Percentiles rank a stretch among this genome's conserved stretches.
Conservation (phyloP, 257 asterid species). For the Solanum chiquidenum region DNA sequence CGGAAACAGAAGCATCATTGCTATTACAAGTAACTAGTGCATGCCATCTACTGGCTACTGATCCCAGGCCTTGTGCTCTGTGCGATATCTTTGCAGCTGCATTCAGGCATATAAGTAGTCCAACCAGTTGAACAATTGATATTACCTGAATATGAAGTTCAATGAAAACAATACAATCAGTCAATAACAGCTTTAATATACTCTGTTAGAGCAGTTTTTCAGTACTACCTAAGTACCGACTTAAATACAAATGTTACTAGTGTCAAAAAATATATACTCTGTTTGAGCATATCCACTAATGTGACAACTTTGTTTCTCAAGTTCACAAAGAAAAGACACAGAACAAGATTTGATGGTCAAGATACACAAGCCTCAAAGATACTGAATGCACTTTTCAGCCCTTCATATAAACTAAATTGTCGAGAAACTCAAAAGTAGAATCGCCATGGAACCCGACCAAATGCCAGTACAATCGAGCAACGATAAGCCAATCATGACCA, state of each 20-base stretch:
- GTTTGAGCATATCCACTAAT: neutral
- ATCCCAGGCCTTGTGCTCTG: conserved; percentile 77
- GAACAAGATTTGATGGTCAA: neutral
- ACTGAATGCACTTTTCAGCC: neutral
- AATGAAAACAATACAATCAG: neutral
- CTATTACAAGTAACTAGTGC: conserved; percentile 57
- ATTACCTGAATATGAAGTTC: conserved; percentile 35
- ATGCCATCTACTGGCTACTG: conserved; percentile 89
- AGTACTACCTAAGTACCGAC: neutral
- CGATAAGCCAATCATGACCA: neutral
- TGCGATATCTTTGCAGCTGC: conserved; percentile 89
- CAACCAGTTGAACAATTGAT: conserved; percentile 59
- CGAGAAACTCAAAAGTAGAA: neutral
- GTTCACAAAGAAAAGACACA: neutral
- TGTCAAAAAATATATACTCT: neutral
- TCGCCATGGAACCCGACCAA: neutral
- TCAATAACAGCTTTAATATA: neutral
- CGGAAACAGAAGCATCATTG: conserved; percentile 30
- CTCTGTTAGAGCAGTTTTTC: neutral
- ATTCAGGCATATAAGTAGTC: conserved; percentile 59
- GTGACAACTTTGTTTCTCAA: neutral
- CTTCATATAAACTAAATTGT: neutral
- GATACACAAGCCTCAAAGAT: neutral
- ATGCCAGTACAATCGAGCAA: neutral
- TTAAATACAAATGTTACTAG: too few relatives aligned